Evolutionary conservation across 306 rosid species (phyloP).

Genomic region (Ceratonia siliqua): DNA sequence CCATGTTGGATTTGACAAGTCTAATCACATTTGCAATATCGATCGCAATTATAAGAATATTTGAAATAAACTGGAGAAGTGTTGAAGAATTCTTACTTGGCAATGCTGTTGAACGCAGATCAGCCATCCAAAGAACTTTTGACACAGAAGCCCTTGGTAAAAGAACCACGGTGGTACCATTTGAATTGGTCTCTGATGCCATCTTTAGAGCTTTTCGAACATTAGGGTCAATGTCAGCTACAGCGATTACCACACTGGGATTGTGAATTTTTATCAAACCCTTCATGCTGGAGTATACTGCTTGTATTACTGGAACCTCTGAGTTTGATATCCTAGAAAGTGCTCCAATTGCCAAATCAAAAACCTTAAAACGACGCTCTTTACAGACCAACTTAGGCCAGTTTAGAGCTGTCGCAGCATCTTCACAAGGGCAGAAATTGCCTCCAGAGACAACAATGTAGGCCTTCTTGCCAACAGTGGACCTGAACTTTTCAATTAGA

Average conservation of each 20-base stretch:
- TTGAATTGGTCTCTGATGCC: constrained; percentile 66
- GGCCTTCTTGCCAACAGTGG: constrained; percentile 81
- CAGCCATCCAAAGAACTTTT: constrained; percentile 94
- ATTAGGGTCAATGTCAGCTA: constrained; percentile 61
- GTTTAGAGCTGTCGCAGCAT: constrained; percentile 66
- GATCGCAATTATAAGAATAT: too few species aligned
- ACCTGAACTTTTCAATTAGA: constrained; percentile 80
- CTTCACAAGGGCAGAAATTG: constrained; percentile 71
- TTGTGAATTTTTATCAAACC: constrained; percentile 87
- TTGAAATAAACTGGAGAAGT: constrained; percentile 2
- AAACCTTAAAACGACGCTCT: constrained; percentile 82
- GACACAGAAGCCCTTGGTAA: constrained; percentile 70
- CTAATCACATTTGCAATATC: too few species aligned
- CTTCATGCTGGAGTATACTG: constrained; percentile 83
- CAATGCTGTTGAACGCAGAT: constrained; percentile 77
- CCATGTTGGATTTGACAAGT: too few species aligned
- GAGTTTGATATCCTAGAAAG: constrained; percentile 73
- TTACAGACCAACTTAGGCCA: constrained; percentile 84
- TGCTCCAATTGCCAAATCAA: constrained; percentile 67
- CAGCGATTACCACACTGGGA: constrained; percentile 80
- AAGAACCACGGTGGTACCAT: constrained; percentile 65
- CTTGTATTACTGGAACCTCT: constrained; percentile 76
- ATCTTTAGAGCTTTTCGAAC: constrained; percentile 81
- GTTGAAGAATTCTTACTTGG: constrained; percentile 63
- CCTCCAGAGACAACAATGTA: constrained; percentile 87